phyloP scores from a whole-genome alignment of 2,329 filamentous ascomycete species.

The Davidsoniella neocaledoniae region DNA sequence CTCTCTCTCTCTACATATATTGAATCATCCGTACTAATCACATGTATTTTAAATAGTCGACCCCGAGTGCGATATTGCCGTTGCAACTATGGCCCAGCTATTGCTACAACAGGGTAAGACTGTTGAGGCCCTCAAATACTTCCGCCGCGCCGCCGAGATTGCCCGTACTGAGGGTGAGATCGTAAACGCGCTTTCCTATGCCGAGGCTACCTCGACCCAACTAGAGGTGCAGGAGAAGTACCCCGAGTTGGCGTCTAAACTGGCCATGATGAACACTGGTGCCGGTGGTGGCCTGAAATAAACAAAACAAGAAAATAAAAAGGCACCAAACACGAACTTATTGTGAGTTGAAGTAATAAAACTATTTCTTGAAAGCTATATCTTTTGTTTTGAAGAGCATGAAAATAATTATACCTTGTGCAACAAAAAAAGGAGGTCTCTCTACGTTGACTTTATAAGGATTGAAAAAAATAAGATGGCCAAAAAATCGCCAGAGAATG shows the following conservation, averaged over 20 bases:
- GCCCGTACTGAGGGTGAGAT: constrained; percentile 90
- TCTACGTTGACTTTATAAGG: too few relatives aligned
- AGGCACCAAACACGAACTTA: background rate
- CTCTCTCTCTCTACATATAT: background rate
- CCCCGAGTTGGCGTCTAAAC: constrained; percentile 57
- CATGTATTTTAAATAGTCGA: constrained; percentile 46
- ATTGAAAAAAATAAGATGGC: too few relatives aligned
- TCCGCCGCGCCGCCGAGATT: constrained; percentile 88
- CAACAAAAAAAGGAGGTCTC: too few relatives aligned
- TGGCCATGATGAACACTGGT: constrained; percentile 21
- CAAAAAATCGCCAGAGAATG: too few relatives aligned
- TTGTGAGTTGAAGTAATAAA: too few relatives aligned
- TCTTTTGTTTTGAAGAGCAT: too few relatives aligned
- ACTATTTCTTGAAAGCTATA: too few relatives aligned
- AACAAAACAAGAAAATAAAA: background rate
- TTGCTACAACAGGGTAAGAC: constrained; percentile 97
- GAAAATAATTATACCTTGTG: too few relatives aligned
- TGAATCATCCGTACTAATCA: background rate
- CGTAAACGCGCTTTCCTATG: constrained; percentile 89
- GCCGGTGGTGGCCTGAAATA: constrained; percentile 2
- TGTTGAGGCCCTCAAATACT: constrained; percentile 85
- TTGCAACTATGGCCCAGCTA: constrained; percentile 95
- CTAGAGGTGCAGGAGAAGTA: constrained; percentile 83
- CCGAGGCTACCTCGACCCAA: constrained; percentile 90
- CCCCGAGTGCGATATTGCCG: constrained; percentile 95